These are phyloP conservation scores for Chrysosporium keratinophilum DNA, from an alignment of 2,329 filamentous ascomycete genomes.

Conservation along the genomic window DNA sequence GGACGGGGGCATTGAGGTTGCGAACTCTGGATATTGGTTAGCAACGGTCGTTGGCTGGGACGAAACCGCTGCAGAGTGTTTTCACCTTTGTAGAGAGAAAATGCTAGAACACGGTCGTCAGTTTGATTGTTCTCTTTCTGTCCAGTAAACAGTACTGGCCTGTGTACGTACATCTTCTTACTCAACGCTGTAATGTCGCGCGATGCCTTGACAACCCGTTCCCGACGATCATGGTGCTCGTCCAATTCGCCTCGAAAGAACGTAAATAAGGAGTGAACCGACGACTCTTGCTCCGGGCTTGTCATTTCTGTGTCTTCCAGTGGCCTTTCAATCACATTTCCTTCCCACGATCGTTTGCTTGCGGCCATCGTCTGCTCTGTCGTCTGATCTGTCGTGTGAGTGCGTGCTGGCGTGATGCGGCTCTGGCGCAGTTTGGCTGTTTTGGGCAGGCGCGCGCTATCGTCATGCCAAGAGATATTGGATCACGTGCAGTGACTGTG, in stretches of 20 bases:
- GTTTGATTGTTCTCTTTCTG: conserved; percentile 1
- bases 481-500: not conserved
- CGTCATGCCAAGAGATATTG: not conserved
- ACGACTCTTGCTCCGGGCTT: conserved; percentile 25
- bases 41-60: not conserved
- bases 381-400: not conserved
- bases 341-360: conserved; percentile 33
- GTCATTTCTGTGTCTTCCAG: conserved; percentile 2
- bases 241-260: conserved; percentile 78
- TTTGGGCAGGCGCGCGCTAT: not conserved
- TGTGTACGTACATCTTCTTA: conserved; percentile 74
- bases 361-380: conserved; percentile 23
- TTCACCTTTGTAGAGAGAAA: conserved; percentile 69
- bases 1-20: conserved; percentile 42
- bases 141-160: not conserved
- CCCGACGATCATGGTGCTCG: conserved; percentile 84
- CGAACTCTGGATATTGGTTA: conserved; percentile 27
- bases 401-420: not conserved
- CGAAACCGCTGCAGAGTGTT: conserved; percentile 9
- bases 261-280: conserved; percentile 64
- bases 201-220: conserved; percentile 80
- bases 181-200: conserved; percentile 86
- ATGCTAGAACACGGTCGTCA: conserved; percentile 46
- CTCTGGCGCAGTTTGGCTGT: not conserved
- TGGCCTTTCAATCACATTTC: conserved; percentile 20